Base-by-base conservation (phyloP, 441 rosid genomes). In the Populus tomentosa region DNA sequence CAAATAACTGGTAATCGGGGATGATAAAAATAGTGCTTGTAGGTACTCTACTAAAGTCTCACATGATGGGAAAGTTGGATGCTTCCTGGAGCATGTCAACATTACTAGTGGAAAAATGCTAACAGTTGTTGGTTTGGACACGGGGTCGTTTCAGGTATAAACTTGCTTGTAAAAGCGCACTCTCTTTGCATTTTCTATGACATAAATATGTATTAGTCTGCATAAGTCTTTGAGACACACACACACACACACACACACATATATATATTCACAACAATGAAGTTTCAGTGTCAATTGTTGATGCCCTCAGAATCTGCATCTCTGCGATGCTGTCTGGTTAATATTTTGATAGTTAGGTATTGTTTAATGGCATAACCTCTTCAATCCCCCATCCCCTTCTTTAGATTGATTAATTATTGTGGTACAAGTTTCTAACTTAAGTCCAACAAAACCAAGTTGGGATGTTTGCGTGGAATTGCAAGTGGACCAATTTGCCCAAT, bases 41-140 rank as follows among this genome's bases (percentile, higher is more conserved):
- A 94, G 95, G 97, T 90, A 87, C 82, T 83, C 79, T 65, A 84
- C 84, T 69, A 81, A 72, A 78, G 84, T 79, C 78, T 86, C 88
- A 67, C 70, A 79, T 62, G 80, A 76, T 75, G 79, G 69, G 67
- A 86, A 83, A 70, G 61, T 77, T 62, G 82, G 75, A 74, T 77
- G 77, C 82, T 88, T 85, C 77, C 77, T 68, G 77, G 78, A 86
- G 78, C 85, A 81, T 53, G 82, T 91, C 71, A 73, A 83, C 62
- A 23, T 89, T 69, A 87, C 87, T 73, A 46, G 35, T 76, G 89
- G 88, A 59, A 87, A 85, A 83, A 84, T 80, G 69, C 79, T 92
- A 75, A 87, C 87, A 62, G 67, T 92, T 73, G 32, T 88, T 75
- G 84, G 88, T 68, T 23, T 92, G 70, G 81, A 83, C 82, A 78